A percentile compares a stretch with the other conserved stretches of the same genome.
phyloP scores from a whole-genome alignment of 345 rosid species.

The Eucalyptus virginea region DNA sequence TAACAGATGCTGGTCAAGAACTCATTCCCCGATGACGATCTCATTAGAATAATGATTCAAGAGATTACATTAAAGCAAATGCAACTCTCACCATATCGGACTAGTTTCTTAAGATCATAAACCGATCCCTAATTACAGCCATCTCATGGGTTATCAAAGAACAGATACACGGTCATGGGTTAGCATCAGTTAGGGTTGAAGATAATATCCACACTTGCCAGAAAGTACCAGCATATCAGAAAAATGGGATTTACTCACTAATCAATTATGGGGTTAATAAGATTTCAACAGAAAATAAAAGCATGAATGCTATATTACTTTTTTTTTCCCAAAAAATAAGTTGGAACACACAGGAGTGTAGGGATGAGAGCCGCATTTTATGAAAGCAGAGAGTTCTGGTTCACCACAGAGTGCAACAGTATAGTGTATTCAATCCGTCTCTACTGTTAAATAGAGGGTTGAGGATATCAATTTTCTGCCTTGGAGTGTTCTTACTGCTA shows the following conservation, averaged over 20 bases:
- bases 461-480: accelerated
- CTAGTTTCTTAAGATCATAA: background rate
- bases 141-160: background rate
- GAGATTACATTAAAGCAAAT: background rate
- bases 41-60: background rate
- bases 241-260: background rate
- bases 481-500: no score
- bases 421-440: accelerated
- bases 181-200: background rate
- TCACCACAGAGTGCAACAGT: no score
- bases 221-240: no score
- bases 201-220: background rate
- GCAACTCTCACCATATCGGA: background rate
- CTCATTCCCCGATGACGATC: background rate
- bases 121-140: background rate
- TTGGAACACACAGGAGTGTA: accelerated
- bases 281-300: background rate
- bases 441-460: accelerated
- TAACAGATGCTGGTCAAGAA: no score
- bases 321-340: no score
- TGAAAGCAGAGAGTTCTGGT: accelerated
- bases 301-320: no score
- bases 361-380: accelerated
- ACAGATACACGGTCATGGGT: background rate
- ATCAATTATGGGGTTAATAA: background rate